Percentiles rank a stretch among this genome's conserved stretches.
Evolutionary conservation across 129 eudicot species (phyloP).

Genomic region (Mikania micrantha): DNA sequence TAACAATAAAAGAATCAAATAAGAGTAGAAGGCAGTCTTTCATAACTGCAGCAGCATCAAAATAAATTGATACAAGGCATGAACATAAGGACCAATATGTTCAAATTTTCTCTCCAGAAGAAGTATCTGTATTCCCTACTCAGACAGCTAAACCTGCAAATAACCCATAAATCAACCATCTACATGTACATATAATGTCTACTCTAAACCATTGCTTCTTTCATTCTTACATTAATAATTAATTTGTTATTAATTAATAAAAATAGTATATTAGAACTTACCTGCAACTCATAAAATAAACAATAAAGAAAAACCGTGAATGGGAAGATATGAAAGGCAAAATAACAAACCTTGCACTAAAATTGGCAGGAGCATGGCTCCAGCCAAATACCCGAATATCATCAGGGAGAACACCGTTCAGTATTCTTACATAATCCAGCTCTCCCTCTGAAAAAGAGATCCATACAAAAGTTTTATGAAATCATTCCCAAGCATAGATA

Average conservation of each 20-base stretch:
- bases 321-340: constrained; percentile 4
- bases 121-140: constrained; percentile 89
- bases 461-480: neutral
- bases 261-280: neutral
- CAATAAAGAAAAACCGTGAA: neutral
- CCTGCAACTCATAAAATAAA: neutral
- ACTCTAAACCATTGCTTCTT: constrained; percentile 14
- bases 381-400: constrained; percentile 90
- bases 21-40: neutral
- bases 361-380: constrained; percentile 76
- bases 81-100: constrained; percentile 44
- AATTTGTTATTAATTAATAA: neutral
- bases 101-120: constrained; percentile 75
- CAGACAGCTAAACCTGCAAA: constrained; percentile 84
- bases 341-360: constrained; percentile 79
- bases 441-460: constrained; percentile 43
- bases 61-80: neutral
- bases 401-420: constrained; percentile 72
- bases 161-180: constrained; percentile 3
- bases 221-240: neutral
- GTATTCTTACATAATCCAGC: constrained; percentile 71
- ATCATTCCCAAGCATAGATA: neutral
- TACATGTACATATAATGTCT: constrained; percentile 4
- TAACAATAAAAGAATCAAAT: neutral
- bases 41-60: neutral